Evolutionary conservation across 139 green algal species (phyloP), one percentile per base, ranked within the genome.

Genomic region (Eudorina sp.): DNA sequence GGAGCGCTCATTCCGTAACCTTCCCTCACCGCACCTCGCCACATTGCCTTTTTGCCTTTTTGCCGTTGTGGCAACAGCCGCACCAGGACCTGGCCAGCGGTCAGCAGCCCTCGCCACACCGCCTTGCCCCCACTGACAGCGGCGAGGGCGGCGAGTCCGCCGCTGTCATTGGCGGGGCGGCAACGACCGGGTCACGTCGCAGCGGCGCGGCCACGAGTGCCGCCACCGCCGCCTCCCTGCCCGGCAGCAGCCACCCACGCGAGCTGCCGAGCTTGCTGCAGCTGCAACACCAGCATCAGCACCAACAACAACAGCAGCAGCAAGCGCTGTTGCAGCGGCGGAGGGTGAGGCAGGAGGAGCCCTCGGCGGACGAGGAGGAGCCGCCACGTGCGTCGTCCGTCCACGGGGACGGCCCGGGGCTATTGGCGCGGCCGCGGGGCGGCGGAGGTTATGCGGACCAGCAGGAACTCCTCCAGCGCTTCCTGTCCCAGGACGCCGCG

Each of bases 111-210:
- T 68, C 58, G 13, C 13, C 51, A 21, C 19, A 9, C n/a, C 18
- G 69, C 34, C 34, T 77, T 34, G 34, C 14, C 18, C 69, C 69
- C 69, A 45, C 45, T 29, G 29, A 45, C 73, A 81, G 73, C 73
- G 73, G 73, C 45, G 73, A 81, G 25, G 73, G 73, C 25, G 73
- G 27, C 9, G 73, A 81, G 4, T 81, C 73, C 14, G 45, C 43
- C 8, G 45, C 70, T 34, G 70, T 25, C 7, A 23, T 27, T 9
- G 73, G 43, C n/a, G 73, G 40, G 36, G 70, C 40, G 27, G 41
- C 27, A 8, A 40, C n/a, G n/a, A n/a, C n/a, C n/a, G n/a, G n/a
- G n/a, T n/a, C 40, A 2, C 9, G 40, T 0, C 40, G 70, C 40
- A 79, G 40, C 43, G 41, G 19, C 38, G 41, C 70, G 18, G 55